A percentile compares a stretch with the other conserved stretches of the same genome.
Conservation (phyloP, 176 grass and related monocot species). For the Oryza longistaminata region DNA sequence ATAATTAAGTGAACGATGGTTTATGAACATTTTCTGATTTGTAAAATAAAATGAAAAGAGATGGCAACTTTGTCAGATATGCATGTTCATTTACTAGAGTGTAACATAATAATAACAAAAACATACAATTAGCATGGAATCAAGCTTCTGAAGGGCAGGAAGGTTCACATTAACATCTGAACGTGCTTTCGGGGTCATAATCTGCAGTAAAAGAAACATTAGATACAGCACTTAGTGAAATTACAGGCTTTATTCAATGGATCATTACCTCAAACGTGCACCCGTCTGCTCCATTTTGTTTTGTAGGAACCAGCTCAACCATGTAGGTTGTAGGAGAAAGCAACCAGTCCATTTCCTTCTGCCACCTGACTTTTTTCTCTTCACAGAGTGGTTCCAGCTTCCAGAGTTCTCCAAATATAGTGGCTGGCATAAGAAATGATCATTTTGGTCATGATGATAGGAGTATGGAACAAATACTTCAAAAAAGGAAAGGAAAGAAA, state of each 20-base stretch:
- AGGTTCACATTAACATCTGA: slow-evolving; percentile 95
- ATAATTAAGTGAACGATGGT: neutral
- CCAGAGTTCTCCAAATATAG: slow-evolving; percentile 95
- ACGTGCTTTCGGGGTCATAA: slow-evolving; percentile 95
- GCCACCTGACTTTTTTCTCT: slow-evolving; percentile 83
- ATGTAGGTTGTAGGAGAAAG: slow-evolving; percentile 93
- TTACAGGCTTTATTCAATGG: neutral
- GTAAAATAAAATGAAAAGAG: neutral
- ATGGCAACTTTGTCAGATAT: neutral
- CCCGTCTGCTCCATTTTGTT: slow-evolving; percentile 83
- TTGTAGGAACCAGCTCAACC: slow-evolving; percentile 93
- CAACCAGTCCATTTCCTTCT: slow-evolving; percentile 96
- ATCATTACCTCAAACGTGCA: slow-evolving; percentile 69
- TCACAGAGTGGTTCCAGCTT: slow-evolving; percentile 87
- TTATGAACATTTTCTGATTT: neutral
- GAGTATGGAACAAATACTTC: neutral
- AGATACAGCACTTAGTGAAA: neutral
- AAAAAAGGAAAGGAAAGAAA: neutral
- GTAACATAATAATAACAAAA: neutral
- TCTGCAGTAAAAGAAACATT: slow-evolving; percentile 45
- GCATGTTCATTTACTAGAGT: neutral
- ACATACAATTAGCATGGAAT: slow-evolving; percentile 94
- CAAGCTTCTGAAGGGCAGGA: slow-evolving; percentile 98
- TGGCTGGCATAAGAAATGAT: slow-evolving; percentile 47
- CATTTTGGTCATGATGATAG: slow-evolving; percentile 4